A percentile compares a stretch with the other conserved stretches of the same genome.
phyloP scores from a whole-genome alignment of 495 filamentous ascomycete species.

The Daldinia grandis region DNA sequence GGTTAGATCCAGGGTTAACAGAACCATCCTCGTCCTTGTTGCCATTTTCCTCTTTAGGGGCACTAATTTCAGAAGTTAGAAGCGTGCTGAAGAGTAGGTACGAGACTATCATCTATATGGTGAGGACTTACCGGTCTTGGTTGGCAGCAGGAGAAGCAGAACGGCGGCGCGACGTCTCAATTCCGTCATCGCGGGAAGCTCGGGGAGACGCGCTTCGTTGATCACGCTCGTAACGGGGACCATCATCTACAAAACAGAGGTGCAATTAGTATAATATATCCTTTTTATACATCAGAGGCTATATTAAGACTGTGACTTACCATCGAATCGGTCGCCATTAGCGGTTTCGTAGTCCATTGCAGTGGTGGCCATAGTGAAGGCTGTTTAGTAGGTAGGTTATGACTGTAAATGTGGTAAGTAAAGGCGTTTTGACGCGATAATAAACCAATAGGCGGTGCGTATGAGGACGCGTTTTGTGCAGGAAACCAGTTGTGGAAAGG shows the following conservation, averaged over 20 bases:
- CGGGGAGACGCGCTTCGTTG: slow-evolving; percentile 95
- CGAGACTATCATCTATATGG: neutral
- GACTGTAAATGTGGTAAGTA: slow-evolving; percentile 35
- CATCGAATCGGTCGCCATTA: slow-evolving; percentile 81
- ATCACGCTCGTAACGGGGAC: slow-evolving; percentile 76
- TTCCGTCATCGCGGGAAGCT: slow-evolving; percentile 66
- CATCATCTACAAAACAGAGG: slow-evolving; percentile 65
- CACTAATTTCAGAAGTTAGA: slow-evolving; percentile 45
- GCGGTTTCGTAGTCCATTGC: slow-evolving; percentile 88
- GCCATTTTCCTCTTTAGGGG: slow-evolving; percentile 62
- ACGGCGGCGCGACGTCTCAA: slow-evolving; percentile 72
- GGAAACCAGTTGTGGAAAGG: neutral
- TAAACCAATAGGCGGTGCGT: slow-evolving; percentile 17
- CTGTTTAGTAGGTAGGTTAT: slow-evolving; percentile 8
- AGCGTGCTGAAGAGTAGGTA: neutral
- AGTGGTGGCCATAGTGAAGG: slow-evolving; percentile 59
- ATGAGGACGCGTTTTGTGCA: slow-evolving; percentile 36
- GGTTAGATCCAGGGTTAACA: slow-evolving; percentile 92
- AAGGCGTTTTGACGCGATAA: slow-evolving; percentile 25
- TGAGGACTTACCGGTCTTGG: slow-evolving; percentile 72
- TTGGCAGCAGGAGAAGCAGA: slow-evolving; percentile 76
- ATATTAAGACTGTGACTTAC: slow-evolving; percentile 59
- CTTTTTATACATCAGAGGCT: neutral
- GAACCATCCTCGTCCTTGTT: slow-evolving; percentile 76
- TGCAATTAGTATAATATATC: slow-evolving; percentile 16